Evolutionary conservation across 1,284 basidiomycete genomes (phyloP).

Genomic region (Cutaneotrichosporon spelunceum): DNA sequence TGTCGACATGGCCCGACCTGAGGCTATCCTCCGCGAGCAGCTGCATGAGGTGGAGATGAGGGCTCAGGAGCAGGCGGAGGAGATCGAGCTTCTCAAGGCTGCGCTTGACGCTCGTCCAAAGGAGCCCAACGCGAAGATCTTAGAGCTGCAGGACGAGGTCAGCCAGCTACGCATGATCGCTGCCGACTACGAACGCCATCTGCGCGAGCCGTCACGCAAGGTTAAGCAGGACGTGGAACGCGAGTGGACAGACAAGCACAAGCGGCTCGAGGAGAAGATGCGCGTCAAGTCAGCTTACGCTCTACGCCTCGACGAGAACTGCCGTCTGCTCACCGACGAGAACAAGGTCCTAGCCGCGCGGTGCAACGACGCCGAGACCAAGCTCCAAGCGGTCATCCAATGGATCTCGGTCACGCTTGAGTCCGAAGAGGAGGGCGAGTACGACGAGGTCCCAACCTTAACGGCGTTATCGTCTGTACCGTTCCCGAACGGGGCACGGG

Average conservation of each 20-base stretch:
- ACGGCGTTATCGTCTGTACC: background rate
- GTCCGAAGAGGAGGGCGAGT: constrained; percentile 4
- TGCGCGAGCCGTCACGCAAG: constrained; percentile 66
- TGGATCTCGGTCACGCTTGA: constrained; percentile 39
- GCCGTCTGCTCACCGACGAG: constrained; percentile 35
- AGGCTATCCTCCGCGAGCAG: constrained; percentile 77
- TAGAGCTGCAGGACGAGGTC: constrained; percentile 48
- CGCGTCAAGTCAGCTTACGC: constrained; percentile 53
- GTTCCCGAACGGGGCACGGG: background rate
- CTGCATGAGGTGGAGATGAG: constrained; percentile 69
- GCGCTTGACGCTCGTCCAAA: constrained; percentile 46
- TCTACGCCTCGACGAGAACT: constrained; percentile 45
- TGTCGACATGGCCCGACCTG: constrained; percentile 73
- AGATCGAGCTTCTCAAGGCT: constrained; percentile 60
- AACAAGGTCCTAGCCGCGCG: constrained; percentile 37
- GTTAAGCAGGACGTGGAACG: constrained; percentile 75
- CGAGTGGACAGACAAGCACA: constrained; percentile 66
- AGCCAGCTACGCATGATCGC: constrained; percentile 47
- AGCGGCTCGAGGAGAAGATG: constrained; percentile 59
- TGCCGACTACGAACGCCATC: constrained; percentile 50
- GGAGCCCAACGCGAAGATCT: constrained; percentile 39
- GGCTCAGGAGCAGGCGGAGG: constrained; percentile 72
- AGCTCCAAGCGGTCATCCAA: constrained; percentile 42
- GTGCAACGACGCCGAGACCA: constrained; percentile 41
- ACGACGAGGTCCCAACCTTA: constrained; percentile 1